These are phyloP conservation scores for Calonectria hawksworthii DNA, from an alignment of 2,329 filamentous ascomycete species.

Conservation along the genomic window DNA sequence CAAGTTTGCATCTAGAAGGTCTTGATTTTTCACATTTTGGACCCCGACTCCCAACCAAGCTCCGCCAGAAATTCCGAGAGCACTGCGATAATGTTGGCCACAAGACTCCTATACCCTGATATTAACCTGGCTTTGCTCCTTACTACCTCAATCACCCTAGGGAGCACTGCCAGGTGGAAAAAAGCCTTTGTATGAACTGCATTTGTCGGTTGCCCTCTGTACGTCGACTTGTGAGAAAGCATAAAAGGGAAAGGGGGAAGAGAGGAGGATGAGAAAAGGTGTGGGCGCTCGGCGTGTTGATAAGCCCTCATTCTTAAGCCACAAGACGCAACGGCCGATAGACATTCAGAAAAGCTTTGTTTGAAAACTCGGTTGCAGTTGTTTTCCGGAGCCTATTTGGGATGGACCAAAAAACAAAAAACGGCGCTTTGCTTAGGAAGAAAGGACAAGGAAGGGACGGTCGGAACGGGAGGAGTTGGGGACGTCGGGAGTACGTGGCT, in stretches of 20 bases:
- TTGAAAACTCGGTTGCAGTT: neutral
- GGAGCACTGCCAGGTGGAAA: neutral
- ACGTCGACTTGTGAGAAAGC: neutral
- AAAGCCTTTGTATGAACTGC: neutral
- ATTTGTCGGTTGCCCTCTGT: neutral
- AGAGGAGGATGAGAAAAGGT: neutral
- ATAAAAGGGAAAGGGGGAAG: neutral
- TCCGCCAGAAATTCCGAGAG: slow-evolving; percentile 1
- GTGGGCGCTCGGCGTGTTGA: too few species aligned
- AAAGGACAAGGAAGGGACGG: neutral
- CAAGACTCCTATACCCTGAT: slow-evolving; percentile 8
- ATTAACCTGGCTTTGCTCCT: neutral
- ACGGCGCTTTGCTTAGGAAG: slow-evolving; percentile 11
- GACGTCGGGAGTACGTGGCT: slow-evolving; percentile 18
- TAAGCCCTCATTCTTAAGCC: too few species aligned
- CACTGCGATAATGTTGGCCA: slow-evolving; percentile 10
- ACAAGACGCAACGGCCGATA: neutral
- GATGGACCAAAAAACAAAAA: neutral
- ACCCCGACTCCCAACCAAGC: slow-evolving; percentile 15
- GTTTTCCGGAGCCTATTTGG: neutral
- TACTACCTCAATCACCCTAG: slow-evolving; percentile 7
- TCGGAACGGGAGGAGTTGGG: slow-evolving; percentile 10
- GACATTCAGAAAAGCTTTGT: neutral
- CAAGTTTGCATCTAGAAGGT: slow-evolving; percentile 45
- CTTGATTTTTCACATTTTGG: slow-evolving; percentile 28